Evolutionary conservation across 75 land plant species (phyloP).

Genomic region (Chamaecyparis obtusa): DNA sequence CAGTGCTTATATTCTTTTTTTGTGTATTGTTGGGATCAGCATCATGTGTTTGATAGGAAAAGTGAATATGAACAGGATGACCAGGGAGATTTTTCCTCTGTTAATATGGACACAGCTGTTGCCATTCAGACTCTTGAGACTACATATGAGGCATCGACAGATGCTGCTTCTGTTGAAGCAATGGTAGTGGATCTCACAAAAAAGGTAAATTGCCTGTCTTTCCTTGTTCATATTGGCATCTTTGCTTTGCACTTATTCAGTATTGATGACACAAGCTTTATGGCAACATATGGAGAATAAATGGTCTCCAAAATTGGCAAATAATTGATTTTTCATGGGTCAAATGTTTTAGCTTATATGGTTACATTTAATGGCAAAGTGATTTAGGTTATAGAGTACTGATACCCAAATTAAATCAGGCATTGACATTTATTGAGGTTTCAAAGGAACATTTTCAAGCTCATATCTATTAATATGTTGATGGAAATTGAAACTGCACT

Average conservation of each 20-base stretch:
- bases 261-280: neutral
- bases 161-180: slow-evolving; percentile 69
- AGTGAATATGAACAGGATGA: slow-evolving; percentile 52
- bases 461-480: neutral
- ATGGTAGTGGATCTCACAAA: slow-evolving; percentile 66
- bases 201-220: slow-evolving; percentile 35
- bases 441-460: neutral
- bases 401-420: neutral
- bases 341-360: neutral
- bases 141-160: slow-evolving; percentile 66
- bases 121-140: slow-evolving; percentile 83
- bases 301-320: neutral
- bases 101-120: slow-evolving; percentile 84
- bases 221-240: neutral
- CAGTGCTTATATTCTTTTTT: neutral
- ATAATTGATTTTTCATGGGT: neutral
- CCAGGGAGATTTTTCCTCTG: slow-evolving; percentile 71
- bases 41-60: neutral
- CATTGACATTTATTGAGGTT: neutral
- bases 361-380: neutral
- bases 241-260: neutral
- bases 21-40: neutral
- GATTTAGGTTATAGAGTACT: neutral
- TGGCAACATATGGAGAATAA: neutral
- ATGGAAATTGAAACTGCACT: neutral